Conservation (phyloP, 139 green algal species). For the Micractinium sp. region DNA sequence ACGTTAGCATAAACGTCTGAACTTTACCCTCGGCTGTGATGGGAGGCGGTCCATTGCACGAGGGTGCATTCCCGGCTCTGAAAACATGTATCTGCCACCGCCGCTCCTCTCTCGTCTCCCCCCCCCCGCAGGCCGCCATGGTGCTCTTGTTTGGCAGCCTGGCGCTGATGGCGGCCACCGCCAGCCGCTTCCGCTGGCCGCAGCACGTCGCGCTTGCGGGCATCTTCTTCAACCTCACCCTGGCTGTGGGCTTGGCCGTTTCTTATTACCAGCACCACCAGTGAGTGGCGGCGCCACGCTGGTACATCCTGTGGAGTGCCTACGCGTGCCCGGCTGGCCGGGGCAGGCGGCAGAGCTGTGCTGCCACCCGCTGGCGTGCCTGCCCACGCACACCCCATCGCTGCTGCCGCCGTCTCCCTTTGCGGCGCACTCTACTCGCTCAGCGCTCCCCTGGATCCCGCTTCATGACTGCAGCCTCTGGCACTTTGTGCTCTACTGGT, state of each 20-base stretch:
- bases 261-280: background rate
- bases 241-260: background rate
- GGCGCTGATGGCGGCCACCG: background rate
- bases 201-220: conserved; percentile 16
- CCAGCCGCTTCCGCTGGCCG: conserved; percentile 14
- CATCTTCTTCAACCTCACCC: background rate
- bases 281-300: background rate
- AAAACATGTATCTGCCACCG: too few species aligned
- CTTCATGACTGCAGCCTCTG: conserved; percentile 1
- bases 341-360: background rate
- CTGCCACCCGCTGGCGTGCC: background rate
- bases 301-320: background rate
- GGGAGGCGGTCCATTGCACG: too few species aligned
- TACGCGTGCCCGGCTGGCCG: too few species aligned
- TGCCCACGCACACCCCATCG: background rate
- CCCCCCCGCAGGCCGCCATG: background rate
- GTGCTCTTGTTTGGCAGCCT: conserved; percentile 11
- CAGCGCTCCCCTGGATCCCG: background rate
- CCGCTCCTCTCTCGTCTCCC: background rate
- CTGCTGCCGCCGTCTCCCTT: background rate
- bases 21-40: too few species aligned
- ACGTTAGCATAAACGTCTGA: too few species aligned
- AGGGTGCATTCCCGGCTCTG: too few species aligned
- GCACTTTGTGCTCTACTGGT: conserved; percentile 26
- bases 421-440: background rate